These are phyloP conservation scores for Blechomonas ayalai DNA, from an alignment of 208 protist genomes.

Conservation along the genomic window DNA sequence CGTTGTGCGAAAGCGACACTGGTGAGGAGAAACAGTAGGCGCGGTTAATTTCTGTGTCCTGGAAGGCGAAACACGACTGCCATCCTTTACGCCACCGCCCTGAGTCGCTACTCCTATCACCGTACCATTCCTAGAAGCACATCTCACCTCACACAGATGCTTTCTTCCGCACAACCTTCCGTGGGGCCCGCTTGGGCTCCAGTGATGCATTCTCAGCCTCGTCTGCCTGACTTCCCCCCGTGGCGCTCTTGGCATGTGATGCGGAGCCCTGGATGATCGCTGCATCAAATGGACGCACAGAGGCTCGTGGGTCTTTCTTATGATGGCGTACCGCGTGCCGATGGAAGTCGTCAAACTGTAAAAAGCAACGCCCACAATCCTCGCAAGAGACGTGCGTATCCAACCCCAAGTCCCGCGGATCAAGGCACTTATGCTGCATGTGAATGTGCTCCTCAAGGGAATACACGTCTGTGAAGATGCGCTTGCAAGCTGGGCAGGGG, in stretches of 20 bases:
- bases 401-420: slow-evolving; percentile 37
- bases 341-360: slow-evolving; percentile 48
- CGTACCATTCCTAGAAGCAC: no score
- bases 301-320: slow-evolving; percentile 38
- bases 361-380: slow-evolving; percentile 53
- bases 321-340: slow-evolving; percentile 66
- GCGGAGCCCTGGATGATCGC: no score
- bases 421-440: slow-evolving; percentile 27
- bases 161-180: slow-evolving; percentile 1
- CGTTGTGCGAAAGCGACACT: no score
- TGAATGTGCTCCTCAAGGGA: slow-evolving; percentile 60
- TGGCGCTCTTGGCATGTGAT: not conserved
- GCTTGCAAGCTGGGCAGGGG: slow-evolving; percentile 82
- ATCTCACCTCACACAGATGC: no score
- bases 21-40: no score
- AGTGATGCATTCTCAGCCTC: slow-evolving; percentile 1
- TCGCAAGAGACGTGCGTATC: slow-evolving; percentile 33
- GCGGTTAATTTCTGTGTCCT: no score
- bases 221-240: not conserved
- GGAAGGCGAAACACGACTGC: no score
- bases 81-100: no score
- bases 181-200: not conserved
- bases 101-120: no score
- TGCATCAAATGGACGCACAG: slow-evolving; percentile 29
- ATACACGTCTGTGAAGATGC: slow-evolving; percentile 51